These are phyloP conservation scores for Exsudoporus frostii DNA, from an alignment of 768 basidiomycete species.

Conservation along the genomic window DNA sequence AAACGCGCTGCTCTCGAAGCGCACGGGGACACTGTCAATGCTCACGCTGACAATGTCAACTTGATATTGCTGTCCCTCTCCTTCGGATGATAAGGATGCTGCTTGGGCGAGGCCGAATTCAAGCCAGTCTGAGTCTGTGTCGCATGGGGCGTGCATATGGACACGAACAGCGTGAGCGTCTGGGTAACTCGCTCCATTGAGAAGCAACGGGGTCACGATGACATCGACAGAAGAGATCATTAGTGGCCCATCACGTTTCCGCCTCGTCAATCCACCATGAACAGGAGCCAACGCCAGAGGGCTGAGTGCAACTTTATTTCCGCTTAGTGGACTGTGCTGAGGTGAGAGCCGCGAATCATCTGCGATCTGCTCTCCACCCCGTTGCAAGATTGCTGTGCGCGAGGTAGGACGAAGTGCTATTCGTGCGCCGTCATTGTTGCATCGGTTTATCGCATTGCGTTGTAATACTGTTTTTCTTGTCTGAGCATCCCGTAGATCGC, in stretches of 20 bases:
- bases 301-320: conserved; percentile 13
- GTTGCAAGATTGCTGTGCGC: conserved; percentile 19
- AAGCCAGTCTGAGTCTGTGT: conserved; percentile 66
- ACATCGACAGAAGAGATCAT: conserved; percentile 60
- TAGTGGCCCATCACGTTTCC: conserved; percentile 51
- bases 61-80: conserved; percentile 34
- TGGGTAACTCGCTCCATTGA: conserved; percentile 26
- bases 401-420: conserved; percentile 48
- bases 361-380: conserved; percentile 18
- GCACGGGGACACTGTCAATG: conserved; percentile 63
- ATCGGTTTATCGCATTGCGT: conserved; percentile 56
- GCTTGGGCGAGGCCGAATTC: conserved; percentile 68
- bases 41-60: conserved; percentile 54
- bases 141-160: conserved; percentile 51
- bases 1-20: conserved; percentile 49
- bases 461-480: conserved; percentile 62
- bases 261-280: conserved; percentile 33
- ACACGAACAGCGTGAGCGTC: conserved; percentile 60
- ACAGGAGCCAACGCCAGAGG: conserved; percentile 13
- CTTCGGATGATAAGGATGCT: conserved; percentile 15
- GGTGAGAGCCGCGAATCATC: conserved; percentile 22
- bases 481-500: conserved; percentile 57
- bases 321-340: conserved; percentile 20
- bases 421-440: conserved; percentile 58
- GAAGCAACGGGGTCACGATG: conserved; percentile 50